Base-by-base conservation (phyloP, 2,329 filamentous ascomycete genomes). In the Xylariaceae sp. region DNA sequence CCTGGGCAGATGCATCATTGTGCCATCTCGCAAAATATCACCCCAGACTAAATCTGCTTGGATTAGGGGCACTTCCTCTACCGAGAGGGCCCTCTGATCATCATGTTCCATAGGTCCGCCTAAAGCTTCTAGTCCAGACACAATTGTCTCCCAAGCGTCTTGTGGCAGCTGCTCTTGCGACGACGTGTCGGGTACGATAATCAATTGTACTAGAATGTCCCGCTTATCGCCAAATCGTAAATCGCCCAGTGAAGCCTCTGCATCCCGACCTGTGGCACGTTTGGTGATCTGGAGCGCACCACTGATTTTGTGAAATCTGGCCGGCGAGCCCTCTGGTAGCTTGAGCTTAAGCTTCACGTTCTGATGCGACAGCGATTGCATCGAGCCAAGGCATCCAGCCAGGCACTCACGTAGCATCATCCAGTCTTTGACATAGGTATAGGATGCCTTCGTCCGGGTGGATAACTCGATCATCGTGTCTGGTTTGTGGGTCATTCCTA, bases 371-470 rank as follows among this genome's bases (percentile, higher is more conserved):
- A 92, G 88, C 2, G 91, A 92, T 74, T 99, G 95, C 71, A 98
- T 84, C 12, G 92, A 88, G 43, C 95, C 95, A 24, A 99, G 79
- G 69, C 94, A 98, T 39, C 95, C 95, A 21, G 93, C 95, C 40
- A 97, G 83, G 73, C 95, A 98, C 74, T 99, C 95, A 24, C 95
- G 89, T 31, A 99, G 83, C 94, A 98, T 99, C 94, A 98, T 98
- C 95, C 95, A 99, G 74, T 99, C 95, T 76, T 98, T 99, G 66
- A 99, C 93, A 69, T 98, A 99, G 1, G 92, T 96, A 71, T 98
- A 99, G 1, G 92, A 96, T 4, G 93, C 95, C 77, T 98, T 99
- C 3, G 95, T 99, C 59, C 92, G 85, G 6, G 91, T 95, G 0
- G 95, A 98, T 11, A 99, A 80, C 75, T 98, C 94, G 62, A 99